phyloP scores from a whole-genome alignment of 2,329 filamentous ascomycete genomes.

The Ilyonectria sp. region DNA sequence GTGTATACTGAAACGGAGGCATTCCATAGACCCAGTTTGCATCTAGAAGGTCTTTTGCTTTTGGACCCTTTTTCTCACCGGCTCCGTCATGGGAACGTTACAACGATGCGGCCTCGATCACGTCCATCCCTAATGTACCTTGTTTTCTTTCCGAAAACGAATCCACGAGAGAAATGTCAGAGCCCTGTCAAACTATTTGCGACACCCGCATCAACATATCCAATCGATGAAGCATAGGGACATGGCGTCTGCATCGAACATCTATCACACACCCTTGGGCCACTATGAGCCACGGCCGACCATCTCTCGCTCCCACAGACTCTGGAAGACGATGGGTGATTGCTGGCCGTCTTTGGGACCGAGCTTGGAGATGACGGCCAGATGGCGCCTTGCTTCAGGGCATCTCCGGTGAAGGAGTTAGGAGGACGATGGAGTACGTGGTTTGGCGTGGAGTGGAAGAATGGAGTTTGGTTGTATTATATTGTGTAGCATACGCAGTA shows the following conservation, averaged over 20 bases:
- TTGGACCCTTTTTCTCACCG: slow-evolving; percentile 24
- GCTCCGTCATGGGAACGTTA: slow-evolving; percentile 22
- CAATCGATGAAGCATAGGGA: neutral
- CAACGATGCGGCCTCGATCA: slow-evolving; percentile 8
- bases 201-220: neutral
- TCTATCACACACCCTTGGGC: slow-evolving; percentile 1
- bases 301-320: neutral
- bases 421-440: slow-evolving; percentile 6
- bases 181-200: slow-evolving; percentile 1
- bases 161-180: neutral
- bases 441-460: slow-evolving; percentile 11
- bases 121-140: slow-evolving; percentile 6
- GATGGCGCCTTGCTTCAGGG: neutral
- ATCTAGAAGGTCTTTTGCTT: slow-evolving; percentile 43
- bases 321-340: neutral
- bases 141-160: neutral
- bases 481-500: neutral
- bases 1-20: slow-evolving; percentile 40
- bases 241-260: neutral
- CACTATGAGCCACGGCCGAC: neutral
- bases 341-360: neutral
- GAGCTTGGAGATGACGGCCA: neutral
- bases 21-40: slow-evolving; percentile 44
- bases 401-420: slow-evolving; percentile 6
- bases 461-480: slow-evolving; percentile 9